Evolutionary conservation across 805 yeast species (phyloP).

Genomic region (Teunomyces aglyptinius): DNA sequence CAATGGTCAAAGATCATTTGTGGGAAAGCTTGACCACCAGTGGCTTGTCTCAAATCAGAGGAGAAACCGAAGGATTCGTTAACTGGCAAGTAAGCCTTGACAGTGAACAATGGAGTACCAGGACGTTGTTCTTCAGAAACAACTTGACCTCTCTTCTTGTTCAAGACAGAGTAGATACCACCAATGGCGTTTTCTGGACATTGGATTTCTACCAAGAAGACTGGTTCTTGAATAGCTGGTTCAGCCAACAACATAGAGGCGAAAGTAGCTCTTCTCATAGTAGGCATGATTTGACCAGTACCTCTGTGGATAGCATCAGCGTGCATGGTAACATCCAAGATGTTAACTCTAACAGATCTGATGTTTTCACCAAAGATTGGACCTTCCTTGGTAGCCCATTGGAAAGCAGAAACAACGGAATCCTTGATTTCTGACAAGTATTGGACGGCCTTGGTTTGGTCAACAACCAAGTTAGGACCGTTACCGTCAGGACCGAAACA

Average conservation of each 20-base stretch:
- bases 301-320: slow-evolving; percentile 99
- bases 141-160: slow-evolving; percentile 99
- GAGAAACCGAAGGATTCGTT: slow-evolving; percentile 99
- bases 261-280: slow-evolving; percentile 99
- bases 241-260: slow-evolving; percentile 97
- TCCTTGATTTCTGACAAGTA: slow-evolving; percentile 99
- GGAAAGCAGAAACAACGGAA: slow-evolving; percentile 99
- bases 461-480: slow-evolving; percentile 98
- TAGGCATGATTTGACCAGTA: slow-evolving; percentile 99
- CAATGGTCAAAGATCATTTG: slow-evolving; percentile 99
- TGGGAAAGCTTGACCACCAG: slow-evolving; percentile 99
- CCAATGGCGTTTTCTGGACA: slow-evolving; percentile 99
- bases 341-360: slow-evolving; percentile 96
- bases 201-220: slow-evolving; percentile 98
- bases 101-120: slow-evolving; percentile 99
- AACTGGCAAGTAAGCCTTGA: slow-evolving; percentile 99
- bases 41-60: slow-evolving; percentile 98
- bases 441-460: slow-evolving; percentile 99
- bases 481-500: slow-evolving; percentile 99
- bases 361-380: slow-evolving; percentile 95
- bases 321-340: slow-evolving; percentile 97
- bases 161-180: slow-evolving; percentile 99
- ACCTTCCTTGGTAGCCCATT: slow-evolving; percentile 99
- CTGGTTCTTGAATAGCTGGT: slow-evolving; percentile 99
- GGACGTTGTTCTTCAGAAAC: slow-evolving; percentile 99